Evolutionary conservation across 1,139 yeast species (phyloP).

Genomic region (Yamadazyma pseudoaaseri): DNA sequence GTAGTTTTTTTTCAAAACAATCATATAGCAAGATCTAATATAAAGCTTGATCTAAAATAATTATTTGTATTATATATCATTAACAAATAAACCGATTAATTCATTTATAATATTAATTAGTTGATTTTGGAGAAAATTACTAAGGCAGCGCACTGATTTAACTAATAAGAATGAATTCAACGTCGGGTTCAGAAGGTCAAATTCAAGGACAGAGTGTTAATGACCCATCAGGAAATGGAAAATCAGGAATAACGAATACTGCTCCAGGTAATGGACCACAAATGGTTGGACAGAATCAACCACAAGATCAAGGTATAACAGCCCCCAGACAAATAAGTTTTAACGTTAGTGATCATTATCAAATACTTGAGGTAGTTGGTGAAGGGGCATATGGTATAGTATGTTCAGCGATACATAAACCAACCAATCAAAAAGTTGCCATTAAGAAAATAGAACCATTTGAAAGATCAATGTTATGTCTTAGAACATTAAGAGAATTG

Average conservation of each 20-base stretch:
- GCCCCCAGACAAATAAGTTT: conserved; percentile 59
- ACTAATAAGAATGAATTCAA: neutral
- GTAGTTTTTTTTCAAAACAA: neutral
- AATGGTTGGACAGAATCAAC: too few species aligned
- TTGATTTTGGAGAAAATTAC: too few species aligned
- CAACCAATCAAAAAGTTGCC: conserved; percentile 88
- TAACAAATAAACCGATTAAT: too few species aligned
- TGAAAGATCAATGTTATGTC: conserved; percentile 86
- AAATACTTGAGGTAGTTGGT: conserved; percentile 81
- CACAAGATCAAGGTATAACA: conserved; percentile 3
- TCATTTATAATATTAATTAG: too few species aligned
- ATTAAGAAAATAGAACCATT: conserved; percentile 94
- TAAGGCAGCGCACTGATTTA: too few species aligned
- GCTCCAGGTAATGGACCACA: too few species aligned
- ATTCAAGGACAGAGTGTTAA: neutral
- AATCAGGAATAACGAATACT: too few species aligned
- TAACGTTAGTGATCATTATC: conserved; percentile 86
- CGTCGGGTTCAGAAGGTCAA: neutral
- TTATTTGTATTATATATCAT: too few species aligned
- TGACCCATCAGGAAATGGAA: neutral
- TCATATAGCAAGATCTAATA: neutral
- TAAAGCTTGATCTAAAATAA: too few species aligned
- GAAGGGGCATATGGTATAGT: conserved; percentile 99
- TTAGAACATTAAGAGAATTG: conserved; percentile 86
- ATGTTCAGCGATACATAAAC: conserved; percentile 87